Evolutionary conservation across 345 rosid genomes (phyloP), one percentile per base, ranked within the genome.

Genomic region (Rhizophora mangle): DNA sequence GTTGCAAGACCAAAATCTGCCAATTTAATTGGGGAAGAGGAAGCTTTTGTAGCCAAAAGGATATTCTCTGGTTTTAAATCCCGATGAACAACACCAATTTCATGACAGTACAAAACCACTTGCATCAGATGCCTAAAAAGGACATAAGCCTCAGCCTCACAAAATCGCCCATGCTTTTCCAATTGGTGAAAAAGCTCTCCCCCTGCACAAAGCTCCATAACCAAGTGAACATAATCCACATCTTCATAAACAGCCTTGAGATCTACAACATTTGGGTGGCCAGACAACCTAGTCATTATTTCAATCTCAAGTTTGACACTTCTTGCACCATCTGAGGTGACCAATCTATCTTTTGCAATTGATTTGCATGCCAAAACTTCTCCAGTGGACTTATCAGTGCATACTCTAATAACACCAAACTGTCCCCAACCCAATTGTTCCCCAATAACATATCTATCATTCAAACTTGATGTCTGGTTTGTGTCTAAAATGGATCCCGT

Each of bases 1-100:
- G 92, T 85, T 49, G 92, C 92, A 53, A 88, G 89, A 57, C 92
- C 89, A 73, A 88, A 88, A 78, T 88, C 89, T 13, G 92, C 92
- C 78, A 88, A 72, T 73, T 88, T 88, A 63, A 85, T 85, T 3
- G 82, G 88, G 4, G 88, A 85, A 20, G 82, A 82, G 6, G 92
- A 84, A 15, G 85, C 74, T 64, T 76, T 81, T 29, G 88, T 82
- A 26, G 89, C 84, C 74, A 85, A 69, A 61, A 88, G 87, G 63
- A 88, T 88, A 69, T 88, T 88, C 75, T 88, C 89, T 19, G 92
- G 92, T 76, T 88, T 88, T 81, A 88, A 71, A 70, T 85, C 92
- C 68, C 89, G 74, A 76, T 88, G 92, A 21, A 85, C 89, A 60
- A 88, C 79, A 53, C 92, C 88, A 22, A 78, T 79, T 76, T 85